phyloP scores from a whole-genome alignment of 177 flowering plant genomes.

The Vitis hybrid region DNA sequence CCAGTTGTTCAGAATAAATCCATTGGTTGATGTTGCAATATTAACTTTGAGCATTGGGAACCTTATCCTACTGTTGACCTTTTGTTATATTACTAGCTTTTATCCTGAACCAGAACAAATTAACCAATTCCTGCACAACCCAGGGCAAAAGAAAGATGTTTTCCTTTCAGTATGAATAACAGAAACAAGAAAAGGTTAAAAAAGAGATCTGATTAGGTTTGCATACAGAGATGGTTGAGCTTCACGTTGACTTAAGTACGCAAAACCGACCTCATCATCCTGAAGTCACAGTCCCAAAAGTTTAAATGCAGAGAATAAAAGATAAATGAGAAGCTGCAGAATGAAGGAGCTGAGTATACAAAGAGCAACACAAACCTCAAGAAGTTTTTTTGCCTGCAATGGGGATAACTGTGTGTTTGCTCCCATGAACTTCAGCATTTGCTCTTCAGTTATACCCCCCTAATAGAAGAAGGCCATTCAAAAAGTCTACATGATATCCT shows the following conservation, averaged over 20 bases:
- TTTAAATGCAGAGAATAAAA: conserved; percentile 1
- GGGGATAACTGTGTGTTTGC: conserved; percentile 77
- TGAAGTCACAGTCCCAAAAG: conserved; percentile 28
- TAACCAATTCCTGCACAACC: background rate
- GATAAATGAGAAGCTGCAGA: background rate
- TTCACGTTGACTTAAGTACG: conserved; percentile 90
- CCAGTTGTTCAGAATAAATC: background rate
- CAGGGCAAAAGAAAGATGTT: background rate
- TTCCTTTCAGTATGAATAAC: background rate
- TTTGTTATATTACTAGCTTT: background rate
- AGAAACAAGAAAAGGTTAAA: background rate
- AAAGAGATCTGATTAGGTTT: conserved; percentile 4
- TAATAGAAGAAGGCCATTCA: conserved; percentile 37
- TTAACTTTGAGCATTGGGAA: background rate
- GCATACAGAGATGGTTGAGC: conserved; percentile 92
- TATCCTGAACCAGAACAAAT: background rate
- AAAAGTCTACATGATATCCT: background rate
- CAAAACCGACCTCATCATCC: conserved; percentile 91
- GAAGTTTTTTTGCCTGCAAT: conserved; percentile 73
- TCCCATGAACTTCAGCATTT: conserved; percentile 96
- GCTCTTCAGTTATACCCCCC: conserved; percentile 99
- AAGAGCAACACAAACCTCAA: conserved; percentile 61
- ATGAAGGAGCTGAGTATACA: background rate
- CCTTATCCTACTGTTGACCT: background rate
- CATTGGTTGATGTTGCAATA: background rate